Evolutionary conservation across 148 eudicot species (phyloP).

Genomic region (Rhododendron ovatum): DNA sequence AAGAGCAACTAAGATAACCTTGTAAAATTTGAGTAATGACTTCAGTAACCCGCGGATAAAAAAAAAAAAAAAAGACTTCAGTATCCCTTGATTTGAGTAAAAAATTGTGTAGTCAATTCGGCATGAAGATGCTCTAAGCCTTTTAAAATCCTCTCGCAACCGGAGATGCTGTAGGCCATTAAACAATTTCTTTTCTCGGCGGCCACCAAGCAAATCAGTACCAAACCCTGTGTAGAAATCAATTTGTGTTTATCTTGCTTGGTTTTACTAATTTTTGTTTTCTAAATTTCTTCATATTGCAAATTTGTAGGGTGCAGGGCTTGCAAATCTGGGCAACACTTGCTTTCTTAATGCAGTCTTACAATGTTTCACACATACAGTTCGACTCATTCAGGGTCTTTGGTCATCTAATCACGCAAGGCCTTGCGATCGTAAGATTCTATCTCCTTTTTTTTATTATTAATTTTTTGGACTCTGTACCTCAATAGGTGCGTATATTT

Average conservation of each 20-base stretch:
- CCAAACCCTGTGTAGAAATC: background rate
- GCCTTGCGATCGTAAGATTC: slow-evolving; percentile 45
- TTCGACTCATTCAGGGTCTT: slow-evolving; percentile 63
- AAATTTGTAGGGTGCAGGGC: slow-evolving; percentile 58
- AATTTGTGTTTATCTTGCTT: background rate
- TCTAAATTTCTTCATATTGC: background rate
- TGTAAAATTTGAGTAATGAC: background rate
- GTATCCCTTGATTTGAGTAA: background rate
- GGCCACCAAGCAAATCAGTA: background rate
- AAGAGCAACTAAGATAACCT: background rate
- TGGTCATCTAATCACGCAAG: slow-evolving; percentile 30
- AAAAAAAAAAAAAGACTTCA: background rate
- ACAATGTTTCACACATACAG: slow-evolving; percentile 87
- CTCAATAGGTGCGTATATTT: background rate
- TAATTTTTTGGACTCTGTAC: background rate
- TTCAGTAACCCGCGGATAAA: no score
- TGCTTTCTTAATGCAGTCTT: slow-evolving; percentile 69
- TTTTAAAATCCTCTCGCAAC: background rate
- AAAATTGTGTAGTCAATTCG: background rate
- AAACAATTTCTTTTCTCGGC: no score
- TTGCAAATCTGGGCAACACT: slow-evolving; percentile 61
- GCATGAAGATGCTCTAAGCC: background rate
- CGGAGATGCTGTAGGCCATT: background rate
- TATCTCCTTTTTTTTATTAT: background rate
- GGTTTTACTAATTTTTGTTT: background rate